Conservation (phyloP, 805 yeast species). For the Spathaspora hagerdaliae region DNA sequence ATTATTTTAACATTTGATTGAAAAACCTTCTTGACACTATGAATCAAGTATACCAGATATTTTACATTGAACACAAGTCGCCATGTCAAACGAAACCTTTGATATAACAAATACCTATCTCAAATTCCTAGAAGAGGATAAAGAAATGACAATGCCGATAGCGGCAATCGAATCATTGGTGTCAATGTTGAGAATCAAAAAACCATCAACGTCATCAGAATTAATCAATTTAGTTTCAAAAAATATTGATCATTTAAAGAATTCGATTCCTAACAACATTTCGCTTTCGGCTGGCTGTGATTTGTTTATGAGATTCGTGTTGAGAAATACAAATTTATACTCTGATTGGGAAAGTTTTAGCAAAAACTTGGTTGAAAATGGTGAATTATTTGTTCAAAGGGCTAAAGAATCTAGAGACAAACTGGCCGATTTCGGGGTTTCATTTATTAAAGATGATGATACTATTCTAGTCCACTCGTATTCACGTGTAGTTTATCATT, state of each 20-base stretch:
- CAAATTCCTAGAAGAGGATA: constrained; percentile 77
- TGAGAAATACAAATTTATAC: constrained; percentile 79
- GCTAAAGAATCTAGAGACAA: constrained; percentile 86
- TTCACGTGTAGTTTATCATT: constrained; percentile 82
- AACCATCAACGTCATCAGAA: constrained; percentile 93
- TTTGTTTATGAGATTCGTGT: constrained; percentile 87
- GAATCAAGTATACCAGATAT: too few species aligned
- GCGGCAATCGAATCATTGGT: constrained; percentile 97
- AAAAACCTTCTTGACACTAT: too few species aligned
- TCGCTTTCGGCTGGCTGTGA: constrained; percentile 97
- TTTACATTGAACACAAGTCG: too few species aligned
- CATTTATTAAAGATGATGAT: constrained; percentile 92
- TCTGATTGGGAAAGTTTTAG: constrained; percentile 95
- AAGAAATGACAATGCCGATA: constrained; percentile 98
- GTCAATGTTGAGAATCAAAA: constrained; percentile 72
- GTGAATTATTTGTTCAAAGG: constrained; percentile 84
- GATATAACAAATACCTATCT: constrained; percentile 82
- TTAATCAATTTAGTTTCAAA: constrained; percentile 75
- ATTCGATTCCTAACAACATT: constrained; percentile 82
- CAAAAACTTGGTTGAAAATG: constrained; percentile 85
- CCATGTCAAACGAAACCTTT: constrained; percentile 31
- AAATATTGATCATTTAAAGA: constrained; percentile 71
- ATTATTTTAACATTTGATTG: too few species aligned
- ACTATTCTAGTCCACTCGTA: constrained; percentile 84
- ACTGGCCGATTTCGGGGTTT: constrained; percentile 82